Evolutionary conservation across 768 basidiomycete species (phyloP), one percentile per base, ranked within the genome.

Genomic region (Coprinopsis strossmayeri): DNA sequence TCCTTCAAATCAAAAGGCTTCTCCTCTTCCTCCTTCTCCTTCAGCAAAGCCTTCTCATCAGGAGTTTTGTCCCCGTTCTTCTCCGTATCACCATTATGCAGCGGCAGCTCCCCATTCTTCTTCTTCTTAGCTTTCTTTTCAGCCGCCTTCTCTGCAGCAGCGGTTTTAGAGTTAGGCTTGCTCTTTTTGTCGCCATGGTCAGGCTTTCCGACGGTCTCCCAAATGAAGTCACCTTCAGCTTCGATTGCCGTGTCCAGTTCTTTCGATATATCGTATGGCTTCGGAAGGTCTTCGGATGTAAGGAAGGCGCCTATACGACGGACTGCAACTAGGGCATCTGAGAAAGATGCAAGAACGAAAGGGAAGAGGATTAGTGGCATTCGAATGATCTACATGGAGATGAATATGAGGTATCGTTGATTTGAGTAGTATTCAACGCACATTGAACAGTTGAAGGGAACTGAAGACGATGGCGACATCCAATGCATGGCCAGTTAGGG

Each of bases 391-490:
- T 81, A 49, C 10, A 20, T 5, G 21, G 30, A 17, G 10, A 24
- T 20, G 3, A 27, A 28, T 5, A 9, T 11, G 18, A 12, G 10
- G 43, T 23, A 26, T 17, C 2, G 28, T 10, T 21, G 12, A 46
- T 15, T 21, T 9, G 21, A 18, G 44, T 4, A 46, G 27, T 18
- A 26, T 1, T 15, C 21, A 3, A 59, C 69, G 23, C 30, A 78
- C 77, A 50, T 81, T 81, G 66, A 82, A 81, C 24, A 79, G 63
- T 51, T 82, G 79, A 18, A 84, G 61, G 4, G 76, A 73, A 3
- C 70, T 65, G 59, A 84, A 83, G 43, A 84, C 76, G 46, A 69
- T 64, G 0, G 80, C 75, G 2, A 79, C 61, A 50, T 76, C 70
- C 25, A 84, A 69, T 5, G 64, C 57, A 49, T 83, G 79, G 7